These are phyloP conservation scores for Boletus sensibilis DNA, from an alignment of 768 basidiomycete species.

Conservation along the genomic window DNA sequence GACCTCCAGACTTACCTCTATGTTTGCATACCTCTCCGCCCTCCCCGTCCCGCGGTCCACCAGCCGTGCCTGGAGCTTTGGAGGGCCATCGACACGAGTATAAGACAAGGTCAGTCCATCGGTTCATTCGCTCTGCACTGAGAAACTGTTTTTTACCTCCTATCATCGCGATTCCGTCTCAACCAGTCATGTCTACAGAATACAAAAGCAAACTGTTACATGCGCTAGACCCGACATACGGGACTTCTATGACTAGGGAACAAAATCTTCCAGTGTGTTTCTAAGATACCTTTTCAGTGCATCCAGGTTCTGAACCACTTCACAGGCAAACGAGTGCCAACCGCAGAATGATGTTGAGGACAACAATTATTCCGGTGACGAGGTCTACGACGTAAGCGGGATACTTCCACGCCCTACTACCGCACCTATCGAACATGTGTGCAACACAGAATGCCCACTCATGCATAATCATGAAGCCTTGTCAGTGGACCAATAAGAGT, in stretches of 20 bases:
- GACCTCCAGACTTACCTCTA: background rate
- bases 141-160: background rate
- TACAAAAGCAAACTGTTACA: background rate
- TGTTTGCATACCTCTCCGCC: background rate
- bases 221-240: background rate
- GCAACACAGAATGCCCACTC: background rate
- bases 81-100: background rate
- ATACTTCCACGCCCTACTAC: background rate
- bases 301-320: background rate
- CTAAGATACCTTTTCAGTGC: background rate
- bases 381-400: background rate
- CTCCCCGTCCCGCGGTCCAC: background rate
- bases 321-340: background rate
- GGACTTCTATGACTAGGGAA: background rate
- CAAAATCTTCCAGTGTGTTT: background rate
- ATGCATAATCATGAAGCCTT: background rate
- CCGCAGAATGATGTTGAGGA: background rate
- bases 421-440: background rate
- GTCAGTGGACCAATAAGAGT: background rate
- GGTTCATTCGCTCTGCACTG: background rate
- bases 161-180: background rate
- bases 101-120: background rate
- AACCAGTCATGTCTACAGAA: background rate
- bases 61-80: constrained; percentile 1
- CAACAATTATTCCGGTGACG: background rate